Evolutionary conservation across 2,329 filamentous ascomycete species (phyloP), one percentile per base, ranked within the genome.

Genomic region (Xylariaceae sp.): DNA sequence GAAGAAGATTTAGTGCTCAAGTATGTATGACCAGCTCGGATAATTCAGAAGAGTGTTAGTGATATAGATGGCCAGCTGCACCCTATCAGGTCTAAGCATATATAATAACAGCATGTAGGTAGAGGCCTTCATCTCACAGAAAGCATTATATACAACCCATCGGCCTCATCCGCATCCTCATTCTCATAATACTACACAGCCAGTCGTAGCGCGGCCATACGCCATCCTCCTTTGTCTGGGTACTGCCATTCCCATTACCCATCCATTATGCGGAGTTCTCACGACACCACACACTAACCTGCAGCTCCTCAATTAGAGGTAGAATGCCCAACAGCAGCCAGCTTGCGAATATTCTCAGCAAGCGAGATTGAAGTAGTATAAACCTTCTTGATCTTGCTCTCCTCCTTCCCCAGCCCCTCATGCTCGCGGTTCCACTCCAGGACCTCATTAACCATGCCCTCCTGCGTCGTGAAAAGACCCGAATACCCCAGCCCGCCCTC

Each of bases 351-450:
- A 47, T 68, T 64, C 12, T 69, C 68, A 1, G 67, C 68, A 29
- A 70, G 54, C 2, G 62, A 60, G 6, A 71, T 54, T 16, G 67
- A 71, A 23, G 58, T 68, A 39, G 61, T 67, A 45, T 69, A 71
- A 2, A 55, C 55, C 45, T 61, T 61, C 21, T 35, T 47, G 5
- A 34, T 40, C 41, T 44, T 51, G 11, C 29, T 47, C 21, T 41
- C 37, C 23, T 17, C 38, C 32, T 45, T 40, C 16, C 14, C 40
- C 5, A 33, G 22, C 25, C 37, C 23, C 39, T 7, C 54, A 37
- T 70, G 68, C 45, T 68, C 66, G 2, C 47, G 51, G 47, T 72
- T 72, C 68, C 69, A 72, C 32, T 70, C 68, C 0, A 71, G 49
- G 1, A 72, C 52, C 53, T 72, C 61, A 40, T 64, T 55, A n/a